These are phyloP conservation scores for Diplodia intermedia DNA, from an alignment of 2,329 filamentous ascomycete species.

Conservation along the genomic window DNA sequence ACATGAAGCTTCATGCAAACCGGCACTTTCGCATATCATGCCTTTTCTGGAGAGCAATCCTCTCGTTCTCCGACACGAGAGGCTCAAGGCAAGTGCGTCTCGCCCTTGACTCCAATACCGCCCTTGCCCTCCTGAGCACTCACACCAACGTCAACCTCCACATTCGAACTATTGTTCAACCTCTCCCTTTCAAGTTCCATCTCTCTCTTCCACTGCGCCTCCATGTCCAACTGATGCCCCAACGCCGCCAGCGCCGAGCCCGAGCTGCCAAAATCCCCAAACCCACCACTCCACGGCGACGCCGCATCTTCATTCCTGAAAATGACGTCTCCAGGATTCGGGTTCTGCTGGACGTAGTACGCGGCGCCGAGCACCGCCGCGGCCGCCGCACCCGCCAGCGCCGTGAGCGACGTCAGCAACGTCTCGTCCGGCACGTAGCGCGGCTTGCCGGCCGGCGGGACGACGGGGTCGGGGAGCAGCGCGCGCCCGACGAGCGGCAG, in stretches of 20 bases:
- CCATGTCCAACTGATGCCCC: constrained; percentile 31
- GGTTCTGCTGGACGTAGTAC: constrained; percentile 27
- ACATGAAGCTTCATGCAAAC: background rate
- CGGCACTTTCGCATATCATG: background rate
- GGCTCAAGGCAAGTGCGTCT: constrained; percentile 8
- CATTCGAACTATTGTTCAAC: constrained; percentile 5
- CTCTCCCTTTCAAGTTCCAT: constrained; percentile 29
- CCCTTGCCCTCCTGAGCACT: constrained; percentile 22
- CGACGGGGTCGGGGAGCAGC: background rate
- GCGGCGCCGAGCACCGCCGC: constrained; percentile 1
- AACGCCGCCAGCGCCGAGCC: constrained; percentile 35
- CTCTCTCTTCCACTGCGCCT: constrained; percentile 28
- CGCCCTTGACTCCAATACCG: constrained; percentile 16
- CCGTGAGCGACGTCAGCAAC: constrained; percentile 19
- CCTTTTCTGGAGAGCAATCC: background rate
- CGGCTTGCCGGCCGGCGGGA: constrained; percentile 14
- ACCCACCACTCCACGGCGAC: background rate
- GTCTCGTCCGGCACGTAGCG: constrained; percentile 3
- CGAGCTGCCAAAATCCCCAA: constrained; percentile 32
- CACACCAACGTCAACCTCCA: constrained; percentile 34
- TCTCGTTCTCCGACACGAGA: background rate
- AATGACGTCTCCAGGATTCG: constrained; percentile 18
- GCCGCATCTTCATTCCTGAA: constrained; percentile 21
- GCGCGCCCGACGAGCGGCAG: constrained; percentile 14
- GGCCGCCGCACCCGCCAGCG: constrained; percentile 6